Conservation (phyloP, 2,329 filamentous ascomycete species). For the Didymella segeticola region DNA sequence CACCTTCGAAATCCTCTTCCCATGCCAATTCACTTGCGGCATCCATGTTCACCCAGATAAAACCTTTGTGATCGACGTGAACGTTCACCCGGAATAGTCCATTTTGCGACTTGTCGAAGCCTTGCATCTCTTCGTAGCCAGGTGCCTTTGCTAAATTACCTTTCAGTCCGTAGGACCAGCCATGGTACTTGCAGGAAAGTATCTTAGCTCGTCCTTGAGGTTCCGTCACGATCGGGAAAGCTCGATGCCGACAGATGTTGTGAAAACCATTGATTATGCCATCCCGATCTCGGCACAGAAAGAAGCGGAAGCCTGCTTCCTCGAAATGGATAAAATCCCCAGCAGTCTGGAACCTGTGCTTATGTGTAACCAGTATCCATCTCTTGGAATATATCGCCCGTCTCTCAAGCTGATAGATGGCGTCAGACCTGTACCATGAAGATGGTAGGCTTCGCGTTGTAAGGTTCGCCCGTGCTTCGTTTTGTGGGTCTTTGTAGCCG, state of each 20-base stretch:
- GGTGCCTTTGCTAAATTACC: slow-evolving; percentile 50
- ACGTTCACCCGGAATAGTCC: slow-evolving; percentile 30
- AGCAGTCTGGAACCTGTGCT: slow-evolving; percentile 26
- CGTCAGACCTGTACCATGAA: slow-evolving; percentile 3
- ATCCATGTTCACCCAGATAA: slow-evolving; percentile 35
- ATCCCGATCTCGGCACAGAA: slow-evolving; percentile 29
- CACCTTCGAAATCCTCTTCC: slow-evolving; percentile 22
- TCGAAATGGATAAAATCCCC: slow-evolving; percentile 29
- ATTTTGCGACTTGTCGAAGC: slow-evolving; percentile 45
- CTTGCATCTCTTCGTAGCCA: slow-evolving; percentile 41
- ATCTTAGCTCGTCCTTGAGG: slow-evolving; percentile 31
- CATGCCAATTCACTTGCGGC: background rate
- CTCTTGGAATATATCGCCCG: slow-evolving; percentile 53
- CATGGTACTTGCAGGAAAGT: slow-evolving; percentile 47
- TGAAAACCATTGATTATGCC: slow-evolving; percentile 38
- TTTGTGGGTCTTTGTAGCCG: background rate
- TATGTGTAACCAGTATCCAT: slow-evolving; percentile 48
- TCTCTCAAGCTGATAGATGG: slow-evolving; percentile 52
- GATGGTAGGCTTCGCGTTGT: slow-evolving; percentile 2
- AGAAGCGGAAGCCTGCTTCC: slow-evolving; percentile 29
- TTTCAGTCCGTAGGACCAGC: slow-evolving; percentile 50
- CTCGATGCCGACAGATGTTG: slow-evolving; percentile 48
- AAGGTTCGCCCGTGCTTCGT: background rate
- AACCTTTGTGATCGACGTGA: slow-evolving; percentile 22
- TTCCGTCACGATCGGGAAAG: slow-evolving; percentile 35